These are phyloP conservation scores for Xylaria longipes DNA, from an alignment of 495 filamentous ascomycete species.

Conservation along the genomic window DNA sequence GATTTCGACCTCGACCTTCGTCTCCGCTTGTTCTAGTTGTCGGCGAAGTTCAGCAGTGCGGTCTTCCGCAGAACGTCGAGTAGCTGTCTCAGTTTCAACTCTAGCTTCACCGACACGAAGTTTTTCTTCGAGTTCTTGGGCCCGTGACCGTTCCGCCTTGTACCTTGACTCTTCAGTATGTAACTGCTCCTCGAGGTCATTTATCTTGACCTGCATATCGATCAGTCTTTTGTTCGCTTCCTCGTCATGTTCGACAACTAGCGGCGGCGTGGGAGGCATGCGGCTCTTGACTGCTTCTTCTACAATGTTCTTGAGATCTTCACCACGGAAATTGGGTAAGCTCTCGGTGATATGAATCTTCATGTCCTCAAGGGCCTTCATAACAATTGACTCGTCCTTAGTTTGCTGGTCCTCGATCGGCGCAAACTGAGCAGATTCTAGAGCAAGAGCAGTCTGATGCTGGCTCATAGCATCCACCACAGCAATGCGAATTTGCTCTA, in stretches of 20 bases:
- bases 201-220: slow-evolving; percentile 48
- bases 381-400: slow-evolving; percentile 39
- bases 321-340: slow-evolving; percentile 53
- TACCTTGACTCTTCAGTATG: slow-evolving; percentile 40
- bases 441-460: slow-evolving; percentile 51
- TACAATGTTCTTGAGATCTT: slow-evolving; percentile 64
- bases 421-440: slow-evolving; percentile 35
- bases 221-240: slow-evolving; percentile 45
- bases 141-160: slow-evolving; percentile 37
- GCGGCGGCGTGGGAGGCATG: slow-evolving; percentile 49
- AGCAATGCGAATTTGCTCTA: slow-evolving; percentile 81
- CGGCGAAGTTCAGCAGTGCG: slow-evolving; percentile 49
- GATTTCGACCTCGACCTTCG: slow-evolving; percentile 58
- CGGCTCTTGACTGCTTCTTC: slow-evolving; percentile 63
- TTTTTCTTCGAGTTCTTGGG: slow-evolving; percentile 51
- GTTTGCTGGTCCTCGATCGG: slow-evolving; percentile 28
- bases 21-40: slow-evolving; percentile 55
- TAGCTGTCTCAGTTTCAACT: slow-evolving; percentile 47
- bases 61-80: slow-evolving; percentile 52
- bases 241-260: slow-evolving; percentile 40
- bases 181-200: slow-evolving; percentile 42
- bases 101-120: slow-evolving; percentile 52
- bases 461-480: slow-evolving; percentile 79
- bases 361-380: slow-evolving; percentile 53
- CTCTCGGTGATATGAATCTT: slow-evolving; percentile 55